phyloP scores from a whole-genome alignment of 805 yeast species.

The Candida germanica region DNA sequence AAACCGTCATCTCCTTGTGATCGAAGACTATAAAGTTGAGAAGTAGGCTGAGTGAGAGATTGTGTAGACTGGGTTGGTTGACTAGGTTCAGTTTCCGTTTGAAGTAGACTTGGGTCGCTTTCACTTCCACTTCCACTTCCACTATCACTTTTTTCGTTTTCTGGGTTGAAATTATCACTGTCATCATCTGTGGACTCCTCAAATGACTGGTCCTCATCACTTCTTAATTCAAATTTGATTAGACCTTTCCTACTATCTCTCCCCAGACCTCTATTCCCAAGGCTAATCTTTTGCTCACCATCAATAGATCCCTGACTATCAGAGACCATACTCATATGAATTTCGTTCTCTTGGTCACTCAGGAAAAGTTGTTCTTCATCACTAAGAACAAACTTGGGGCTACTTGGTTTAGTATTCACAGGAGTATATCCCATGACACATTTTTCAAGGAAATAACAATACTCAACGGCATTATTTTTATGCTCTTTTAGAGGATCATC shows the following conservation, averaged over 20 bases:
- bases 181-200: constrained; percentile 2
- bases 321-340: neutral
- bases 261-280: neutral
- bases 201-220: neutral
- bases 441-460: constrained; percentile 27
- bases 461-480: constrained; percentile 16
- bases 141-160: neutral
- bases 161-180: constrained; percentile 4
- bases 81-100: constrained; percentile 1
- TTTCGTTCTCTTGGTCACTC: constrained; percentile 8
- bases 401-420: neutral
- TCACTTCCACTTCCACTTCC: neutral
- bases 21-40: constrained; percentile 1
- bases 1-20: neutral
- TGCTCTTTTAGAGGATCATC: constrained; percentile 69
- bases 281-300: neutral
- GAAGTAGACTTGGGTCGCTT: neutral
- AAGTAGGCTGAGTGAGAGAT: neutral
- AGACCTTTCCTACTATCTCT: neutral
- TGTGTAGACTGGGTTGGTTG: neutral
- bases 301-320: neutral
- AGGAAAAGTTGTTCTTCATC: constrained; percentile 4
- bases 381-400: constrained; percentile 1
- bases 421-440: neutral
- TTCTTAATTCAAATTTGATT: neutral